phyloP scores from a whole-genome alignment of 2,329 filamentous ascomycete species.

The Ophiognomonia clavigignenti-juglandacearum region DNA sequence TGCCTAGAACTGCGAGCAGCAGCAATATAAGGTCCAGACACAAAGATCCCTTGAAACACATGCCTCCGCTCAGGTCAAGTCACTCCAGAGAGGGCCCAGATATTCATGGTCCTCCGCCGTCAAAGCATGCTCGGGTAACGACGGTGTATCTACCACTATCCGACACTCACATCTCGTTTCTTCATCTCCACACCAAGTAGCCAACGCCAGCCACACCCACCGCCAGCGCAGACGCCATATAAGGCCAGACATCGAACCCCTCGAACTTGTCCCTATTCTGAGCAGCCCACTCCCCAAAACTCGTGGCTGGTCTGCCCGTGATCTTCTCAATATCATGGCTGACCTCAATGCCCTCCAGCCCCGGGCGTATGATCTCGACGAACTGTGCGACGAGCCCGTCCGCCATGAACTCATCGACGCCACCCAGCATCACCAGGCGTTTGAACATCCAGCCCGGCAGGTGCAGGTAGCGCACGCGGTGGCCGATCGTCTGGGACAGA shows the following conservation, averaged over 20 bases:
- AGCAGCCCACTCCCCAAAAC: neutral
- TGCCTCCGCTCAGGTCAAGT: no score
- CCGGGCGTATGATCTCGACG: constrained; percentile 2
- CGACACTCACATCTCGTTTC: no score
- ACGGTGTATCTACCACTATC: no score
- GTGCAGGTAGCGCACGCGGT: constrained; percentile 6
- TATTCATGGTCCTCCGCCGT: no score
- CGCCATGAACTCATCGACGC: constrained; percentile 1
- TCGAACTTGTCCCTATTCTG: constrained; percentile 1
- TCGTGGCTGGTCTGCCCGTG: constrained; percentile 2
- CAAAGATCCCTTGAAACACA: no score
- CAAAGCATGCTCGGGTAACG: no score
- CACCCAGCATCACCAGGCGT: neutral
- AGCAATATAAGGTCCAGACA: no score
- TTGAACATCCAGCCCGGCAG: neutral
- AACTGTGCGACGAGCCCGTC: constrained; percentile 6
- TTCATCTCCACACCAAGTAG: neutral
- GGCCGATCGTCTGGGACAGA: neutral
- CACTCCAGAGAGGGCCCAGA: no score
- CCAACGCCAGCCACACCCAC: neutral
- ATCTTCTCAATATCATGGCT: constrained; percentile 1
- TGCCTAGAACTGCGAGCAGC: no score
- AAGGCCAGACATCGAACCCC: constrained; percentile 1
- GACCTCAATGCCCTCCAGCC: neutral
- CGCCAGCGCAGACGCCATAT: neutral